Evolutionary conservation across 768 basidiomycete genomes (phyloP), one percentile per base, ranked within the genome.

Genomic region (Suillus plorans): DNA sequence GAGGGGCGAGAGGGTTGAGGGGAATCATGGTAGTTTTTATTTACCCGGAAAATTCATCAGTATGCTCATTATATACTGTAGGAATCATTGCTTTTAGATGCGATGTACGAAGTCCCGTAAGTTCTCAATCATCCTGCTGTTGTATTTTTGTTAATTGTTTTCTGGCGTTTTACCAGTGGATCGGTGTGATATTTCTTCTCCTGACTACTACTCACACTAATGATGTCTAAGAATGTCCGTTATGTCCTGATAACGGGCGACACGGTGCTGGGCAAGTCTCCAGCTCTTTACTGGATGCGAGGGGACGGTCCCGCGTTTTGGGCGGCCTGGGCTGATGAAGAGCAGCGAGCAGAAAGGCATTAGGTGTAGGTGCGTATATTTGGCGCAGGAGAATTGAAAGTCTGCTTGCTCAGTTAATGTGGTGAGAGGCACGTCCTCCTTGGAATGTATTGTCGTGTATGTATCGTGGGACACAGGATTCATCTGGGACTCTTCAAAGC

Each of bases 91-190:
- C 78, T 99, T 59, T 80, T 96, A 57, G 94, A 98, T 58, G 83
- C 94, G 0, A 97, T 97, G 95, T 97, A 93, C 72, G 91, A 94
- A 80, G 89, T 89, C 55, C 93, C 94, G 89, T 92, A 76, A 86
- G 90, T 87, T 16, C 44, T 56, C 44, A 28, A 61, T n/a, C n/a
- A 50, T 52, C 49, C 66, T 65, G 41, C 62, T 36, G 45, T 57
- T 45, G 41, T 37, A 58, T 61, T 31, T 55, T 56, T 28, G 65
- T 59, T 45, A 37, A 49, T 62, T 28, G 45, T 53, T 65, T 62
- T 67, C 70, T 53, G 44, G 34, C 25, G 5, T 34, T 22, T 63
- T 22, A 45, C 39, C 66, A 89, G 89, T 63, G 89, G 89, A 68
- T 91, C 90, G 69, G 90, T 90, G 73, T 74, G 88, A 72, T 10